Evolutionary conservation across 1,284 basidiomycete genomes (phyloP), one percentile per base, ranked within the genome.

Genomic region (Anthracocystis panici-leucophaei): DNA sequence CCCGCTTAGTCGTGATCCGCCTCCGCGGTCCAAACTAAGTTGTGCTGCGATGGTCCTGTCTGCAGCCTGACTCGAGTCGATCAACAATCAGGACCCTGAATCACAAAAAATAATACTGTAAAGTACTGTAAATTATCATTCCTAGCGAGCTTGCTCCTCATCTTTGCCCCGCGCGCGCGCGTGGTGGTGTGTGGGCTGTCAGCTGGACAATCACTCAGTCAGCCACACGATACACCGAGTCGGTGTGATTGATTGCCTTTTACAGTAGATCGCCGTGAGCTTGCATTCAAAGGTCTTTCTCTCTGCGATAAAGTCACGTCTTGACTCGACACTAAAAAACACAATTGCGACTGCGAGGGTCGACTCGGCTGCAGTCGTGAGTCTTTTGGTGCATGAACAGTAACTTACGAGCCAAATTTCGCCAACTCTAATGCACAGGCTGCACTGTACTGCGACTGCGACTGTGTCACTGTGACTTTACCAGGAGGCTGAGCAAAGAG

Each of bases 31-130:
- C 33, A 33, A 33, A 11, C 11, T 7, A 33, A 33, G 6, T 33
- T 11, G 12, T 33, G 33, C 33, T 8, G 33, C 33, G 33, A 33
- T 33, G 7, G 33, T 11, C 33, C 5, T 6, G 33, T 33, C 33
- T 33, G 33, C 33, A 33, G 14, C 5, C 10, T 23, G 21, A 25
- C 11, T 12, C 8, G 23, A 45, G 21, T 12, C 23, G 44, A 46
- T 27, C 45, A 46, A 46, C 45, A 31, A 27, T 14, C 2, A 48
- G 46, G 46, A 48, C 46, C 46, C 46, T 48, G 46, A 48, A 48
- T 48, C 46, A 48, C 46, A 48, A 48, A 18, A 33, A 33, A n/a
- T n/a, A n/a, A n/a, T n/a, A n/a, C n/a, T n/a, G n/a, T n/a, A n/a
- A n/a, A n/a, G n/a, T n/a, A n/a, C n/a, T n/a, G n/a, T n/a, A n/a